These are phyloP conservation scores for Phaffia australis DNA, from an alignment of 768 basidiomycete genomes.

Conservation along the genomic window DNA sequence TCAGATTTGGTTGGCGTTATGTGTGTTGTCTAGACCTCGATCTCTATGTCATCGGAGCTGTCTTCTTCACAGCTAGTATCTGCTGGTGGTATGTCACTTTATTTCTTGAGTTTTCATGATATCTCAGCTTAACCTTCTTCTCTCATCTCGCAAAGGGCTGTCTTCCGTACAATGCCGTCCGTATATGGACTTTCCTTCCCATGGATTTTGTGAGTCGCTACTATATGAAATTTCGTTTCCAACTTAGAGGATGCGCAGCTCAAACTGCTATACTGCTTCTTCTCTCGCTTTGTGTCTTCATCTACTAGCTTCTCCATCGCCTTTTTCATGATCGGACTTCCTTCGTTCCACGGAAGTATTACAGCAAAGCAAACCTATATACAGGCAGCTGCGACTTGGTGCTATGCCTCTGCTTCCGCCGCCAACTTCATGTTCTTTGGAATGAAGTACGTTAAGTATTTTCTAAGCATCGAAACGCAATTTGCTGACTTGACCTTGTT, in stretches of 20 bases:
- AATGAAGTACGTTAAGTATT: slow-evolving; percentile 20
- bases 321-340: slow-evolving; percentile 82
- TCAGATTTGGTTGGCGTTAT: too few relatives aligned
- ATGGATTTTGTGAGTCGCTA: slow-evolving; percentile 54
- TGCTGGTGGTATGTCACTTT: slow-evolving; percentile 57
- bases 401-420: slow-evolving; percentile 80
- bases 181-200: slow-evolving; percentile 73
- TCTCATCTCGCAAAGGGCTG: not conserved
- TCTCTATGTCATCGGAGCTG: slow-evolving; percentile 75
- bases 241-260: not conserved
- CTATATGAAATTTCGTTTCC: not conserved
- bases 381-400: slow-evolving; percentile 65
- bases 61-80: slow-evolving; percentile 73
- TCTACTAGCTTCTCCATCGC: slow-evolving; percentile 55
- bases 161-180: slow-evolving; percentile 80
- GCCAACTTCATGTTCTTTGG: slow-evolving; percentile 90
- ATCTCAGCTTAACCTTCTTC: too few relatives aligned
- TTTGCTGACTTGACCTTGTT: not conserved
- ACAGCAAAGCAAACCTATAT: slow-evolving; percentile 33
- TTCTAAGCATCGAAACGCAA: not conserved
- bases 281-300: not conserved
- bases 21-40: slow-evolving; percentile 46
- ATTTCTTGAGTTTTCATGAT: not conserved
- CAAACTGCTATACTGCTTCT: not conserved
- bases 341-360: slow-evolving; percentile 54